Percentiles rank a stretch among this genome's conserved stretches.
Conservation (phyloP, 2,329 filamentous ascomycete species). For the Botrytis cinerea region DNA sequence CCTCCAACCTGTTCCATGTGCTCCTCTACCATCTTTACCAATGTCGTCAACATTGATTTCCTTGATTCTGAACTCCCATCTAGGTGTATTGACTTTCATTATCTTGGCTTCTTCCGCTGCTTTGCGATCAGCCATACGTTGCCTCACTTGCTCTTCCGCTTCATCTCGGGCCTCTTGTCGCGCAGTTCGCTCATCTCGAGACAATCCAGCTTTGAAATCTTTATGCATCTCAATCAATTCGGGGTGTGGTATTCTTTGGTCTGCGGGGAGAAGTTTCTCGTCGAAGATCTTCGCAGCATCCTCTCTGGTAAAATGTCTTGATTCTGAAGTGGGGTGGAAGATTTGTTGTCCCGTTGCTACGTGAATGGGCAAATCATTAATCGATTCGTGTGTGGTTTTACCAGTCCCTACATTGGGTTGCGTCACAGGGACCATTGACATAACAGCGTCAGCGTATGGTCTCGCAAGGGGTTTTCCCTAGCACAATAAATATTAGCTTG, state of each 20-base stretch:
- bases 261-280: slow-evolving; percentile 58
- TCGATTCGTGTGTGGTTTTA: slow-evolving; percentile 57
- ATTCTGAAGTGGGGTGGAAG: slow-evolving; percentile 65
- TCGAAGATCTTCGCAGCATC: slow-evolving; percentile 68
- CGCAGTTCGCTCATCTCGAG: slow-evolving; percentile 34
- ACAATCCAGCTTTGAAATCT: slow-evolving; percentile 46
- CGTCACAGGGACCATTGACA: slow-evolving; percentile 78
- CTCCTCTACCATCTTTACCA: slow-evolving; percentile 55
- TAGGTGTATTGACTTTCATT: slow-evolving; percentile 49
- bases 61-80: slow-evolving; percentile 65
- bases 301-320: slow-evolving; percentile 61
- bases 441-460: slow-evolving; percentile 75
- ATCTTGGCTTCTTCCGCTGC: slow-evolving; percentile 47
- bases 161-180: slow-evolving; percentile 41
- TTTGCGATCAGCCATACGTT: slow-evolving; percentile 41
- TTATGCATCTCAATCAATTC: slow-evolving; percentile 60
- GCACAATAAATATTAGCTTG: slow-evolving; percentile 29
- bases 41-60: slow-evolving; percentile 58
- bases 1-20: slow-evolving; percentile 58
- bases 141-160: slow-evolving; percentile 49
- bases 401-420: slow-evolving; percentile 56
- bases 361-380: slow-evolving; percentile 67
- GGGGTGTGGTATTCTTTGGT: slow-evolving; percentile 62
- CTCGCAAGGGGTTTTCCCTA: slow-evolving; percentile 76
- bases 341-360: slow-evolving; percentile 62